Conservation (phyloP, 2,329 filamentous ascomycete genomes). For the Alternaria infectoria region DNA sequence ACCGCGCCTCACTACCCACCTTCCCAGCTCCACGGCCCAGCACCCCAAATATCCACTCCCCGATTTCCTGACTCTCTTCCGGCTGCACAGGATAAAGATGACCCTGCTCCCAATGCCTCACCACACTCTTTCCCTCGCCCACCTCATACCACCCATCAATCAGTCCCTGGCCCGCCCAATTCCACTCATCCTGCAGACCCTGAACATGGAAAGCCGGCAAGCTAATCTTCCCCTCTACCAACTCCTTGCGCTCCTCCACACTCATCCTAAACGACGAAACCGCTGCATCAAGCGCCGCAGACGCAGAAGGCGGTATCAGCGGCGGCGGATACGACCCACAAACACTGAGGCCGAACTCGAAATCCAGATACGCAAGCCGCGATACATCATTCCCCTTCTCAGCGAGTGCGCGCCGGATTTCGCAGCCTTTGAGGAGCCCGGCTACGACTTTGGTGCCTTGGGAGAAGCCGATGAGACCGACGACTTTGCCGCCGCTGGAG, state of each 20-base stretch:
- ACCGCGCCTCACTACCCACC: not conserved
- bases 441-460: slow-evolving; percentile 46
- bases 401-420: slow-evolving; percentile 25
- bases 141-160: slow-evolving; percentile 36
- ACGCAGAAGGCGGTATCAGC: slow-evolving; percentile 26
- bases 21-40: slow-evolving; percentile 2
- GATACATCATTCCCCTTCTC: not conserved
- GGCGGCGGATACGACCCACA: slow-evolving; percentile 40
- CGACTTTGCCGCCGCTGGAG: slow-evolving; percentile 28
- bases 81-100: slow-evolving; percentile 45
- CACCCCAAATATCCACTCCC: slow-evolving; percentile 30
- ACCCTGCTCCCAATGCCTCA: slow-evolving; percentile 39
- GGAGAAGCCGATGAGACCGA: slow-evolving; percentile 40
- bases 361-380: slow-evolving; percentile 17
- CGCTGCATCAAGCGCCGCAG: slow-evolving; percentile 6
- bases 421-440: slow-evolving; percentile 33
- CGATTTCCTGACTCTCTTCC: slow-evolving; percentile 41
- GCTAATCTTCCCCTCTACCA: slow-evolving; percentile 26
- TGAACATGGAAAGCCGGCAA: slow-evolving; percentile 42
- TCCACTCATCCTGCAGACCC: slow-evolving; percentile 44
- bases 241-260: slow-evolving; percentile 11
- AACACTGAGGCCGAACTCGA: slow-evolving; percentile 31
- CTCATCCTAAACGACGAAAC: not conserved
- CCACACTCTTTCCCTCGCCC: slow-evolving; percentile 29
- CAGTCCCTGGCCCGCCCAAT: slow-evolving; percentile 40